These are phyloP conservation scores for Phyllosticta citribraziliensis DNA, from an alignment of 2,329 filamentous ascomycete species.

Conservation along the genomic window DNA sequence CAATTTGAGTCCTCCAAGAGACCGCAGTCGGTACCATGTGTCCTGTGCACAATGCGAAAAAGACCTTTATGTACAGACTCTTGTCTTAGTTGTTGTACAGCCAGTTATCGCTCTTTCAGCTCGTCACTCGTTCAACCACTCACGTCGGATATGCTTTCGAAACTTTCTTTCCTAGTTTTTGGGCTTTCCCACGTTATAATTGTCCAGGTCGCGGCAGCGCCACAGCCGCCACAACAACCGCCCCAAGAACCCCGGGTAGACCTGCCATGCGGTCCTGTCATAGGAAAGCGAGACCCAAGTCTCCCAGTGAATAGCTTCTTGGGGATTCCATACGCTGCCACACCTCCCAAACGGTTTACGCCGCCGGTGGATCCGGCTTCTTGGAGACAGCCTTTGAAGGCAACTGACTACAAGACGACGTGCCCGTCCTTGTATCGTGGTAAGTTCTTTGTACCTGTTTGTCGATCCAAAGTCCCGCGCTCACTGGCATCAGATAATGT, in stretches of 20 bases:
- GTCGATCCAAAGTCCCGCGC: background rate
- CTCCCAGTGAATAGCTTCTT: background rate
- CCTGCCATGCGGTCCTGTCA: background rate
- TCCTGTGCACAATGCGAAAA: background rate
- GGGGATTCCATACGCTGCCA: background rate
- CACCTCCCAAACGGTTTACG: background rate
- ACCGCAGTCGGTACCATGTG: background rate
- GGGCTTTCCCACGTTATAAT: background rate
- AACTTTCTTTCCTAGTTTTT: background rate
- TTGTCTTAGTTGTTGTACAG: background rate
- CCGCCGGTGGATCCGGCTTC: background rate
- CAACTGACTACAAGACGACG: background rate
- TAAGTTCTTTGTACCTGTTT: background rate
- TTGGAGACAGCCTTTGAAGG: background rate
- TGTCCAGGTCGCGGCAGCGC: background rate
- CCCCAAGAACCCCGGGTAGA: background rate
- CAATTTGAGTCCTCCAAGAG: background rate
- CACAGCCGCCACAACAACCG: background rate
- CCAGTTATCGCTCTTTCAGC: background rate
- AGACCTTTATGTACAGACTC: background rate
- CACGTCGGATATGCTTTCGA: background rate
- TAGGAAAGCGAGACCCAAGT: background rate
- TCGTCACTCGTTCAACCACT: background rate
- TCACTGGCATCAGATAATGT: background rate
- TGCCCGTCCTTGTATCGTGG: background rate